Conservation (phyloP, 768 basidiomycete genomes). For the Lyophyllum semitale region DNA sequence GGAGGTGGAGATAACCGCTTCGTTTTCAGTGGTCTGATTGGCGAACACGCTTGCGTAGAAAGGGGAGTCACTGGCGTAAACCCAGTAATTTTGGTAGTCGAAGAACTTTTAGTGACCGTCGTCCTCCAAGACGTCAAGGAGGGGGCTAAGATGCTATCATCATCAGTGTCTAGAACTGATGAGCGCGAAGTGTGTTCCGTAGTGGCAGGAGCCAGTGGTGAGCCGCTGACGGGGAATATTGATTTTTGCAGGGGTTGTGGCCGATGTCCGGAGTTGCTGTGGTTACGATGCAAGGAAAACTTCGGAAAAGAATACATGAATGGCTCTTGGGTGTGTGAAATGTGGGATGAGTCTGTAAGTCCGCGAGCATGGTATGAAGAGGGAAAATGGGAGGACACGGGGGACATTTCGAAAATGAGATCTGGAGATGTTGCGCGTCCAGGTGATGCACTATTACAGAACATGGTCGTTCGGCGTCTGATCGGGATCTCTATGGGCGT, state of each 20-base stretch:
- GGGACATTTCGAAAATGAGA: conserved; percentile 58
- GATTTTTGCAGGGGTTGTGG: conserved; percentile 12
- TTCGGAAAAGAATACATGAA: conserved; percentile 44
- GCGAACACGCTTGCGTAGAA: conserved; percentile 5
- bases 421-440: conserved; percentile 42
- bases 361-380: conserved; percentile 19
- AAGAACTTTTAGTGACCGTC: conserved; percentile 9
- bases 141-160: conserved; percentile 4
- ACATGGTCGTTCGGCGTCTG: conserved; percentile 25
- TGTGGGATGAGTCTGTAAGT: conserved; percentile 20
- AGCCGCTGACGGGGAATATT: neutral
- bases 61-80: conserved; percentile 32
- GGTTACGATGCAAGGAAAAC: conserved; percentile 17
- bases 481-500: conserved; percentile 49
- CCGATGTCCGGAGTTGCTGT: conserved; percentile 9
- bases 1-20: conserved; percentile 33
- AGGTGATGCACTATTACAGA: conserved; percentile 27
- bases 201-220: neutral
- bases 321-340: conserved; percentile 25
- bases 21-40: conserved; percentile 20
- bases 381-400: conserved; percentile 32
- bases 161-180: conserved; percentile 2
- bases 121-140: conserved; percentile 7
- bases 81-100: conserved; percentile 37
- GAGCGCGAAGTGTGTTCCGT: conserved; percentile 5